phyloP scores from a whole-genome alignment of 495 filamentous ascomycete species.

The Penicillium tannophilum region DNA sequence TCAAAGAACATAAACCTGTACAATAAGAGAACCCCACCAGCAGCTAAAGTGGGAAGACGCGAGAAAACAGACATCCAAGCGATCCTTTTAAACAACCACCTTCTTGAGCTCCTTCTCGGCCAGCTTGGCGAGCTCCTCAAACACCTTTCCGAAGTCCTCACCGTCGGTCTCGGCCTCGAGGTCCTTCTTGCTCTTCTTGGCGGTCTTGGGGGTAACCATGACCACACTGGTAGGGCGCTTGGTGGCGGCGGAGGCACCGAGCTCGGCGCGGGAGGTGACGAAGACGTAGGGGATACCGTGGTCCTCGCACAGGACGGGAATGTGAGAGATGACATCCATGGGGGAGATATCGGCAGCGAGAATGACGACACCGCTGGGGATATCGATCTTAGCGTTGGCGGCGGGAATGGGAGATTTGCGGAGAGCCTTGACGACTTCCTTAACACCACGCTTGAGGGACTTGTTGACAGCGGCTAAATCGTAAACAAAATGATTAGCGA shows the following conservation, averaged over 20 bases:
- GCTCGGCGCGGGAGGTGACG: conserved; percentile 81
- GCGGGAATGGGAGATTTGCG: conserved; percentile 73
- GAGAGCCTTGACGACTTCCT: conserved; percentile 96
- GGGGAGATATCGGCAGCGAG: conserved; percentile 96
- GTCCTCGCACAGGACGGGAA: conserved; percentile 96
- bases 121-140: conserved; percentile 70
- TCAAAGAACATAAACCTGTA: conserved; percentile 48
- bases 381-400: conserved; percentile 51
- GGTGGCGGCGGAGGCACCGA: conserved; percentile 87
- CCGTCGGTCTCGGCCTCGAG: conserved; percentile 49
- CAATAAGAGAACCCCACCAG: conserved; percentile 43
- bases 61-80: conserved; percentile 28
- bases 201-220: conserved; percentile 69
- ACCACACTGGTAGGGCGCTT: conserved; percentile 95
- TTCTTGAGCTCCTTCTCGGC: conserved; percentile 68
- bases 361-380: conserved; percentile 75
- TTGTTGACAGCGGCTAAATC: conserved; percentile 82
- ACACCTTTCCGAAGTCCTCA: conserved; percentile 73
- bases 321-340: conserved; percentile 95
- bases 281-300: conserved; percentile 94
- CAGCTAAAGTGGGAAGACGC: conserved; percentile 29
- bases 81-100: conserved; percentile 44
- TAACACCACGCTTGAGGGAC: conserved; percentile 93
- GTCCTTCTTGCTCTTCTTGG: conserved; percentile 59
- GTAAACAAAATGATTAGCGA: conserved; percentile 23